A percentile compares a stretch with the other conserved stretches of the same genome.
These are phyloP conservation scores for Flaveria ramosissima DNA, from an alignment of 129 eudicot species.

Conservation along the genomic window DNA sequence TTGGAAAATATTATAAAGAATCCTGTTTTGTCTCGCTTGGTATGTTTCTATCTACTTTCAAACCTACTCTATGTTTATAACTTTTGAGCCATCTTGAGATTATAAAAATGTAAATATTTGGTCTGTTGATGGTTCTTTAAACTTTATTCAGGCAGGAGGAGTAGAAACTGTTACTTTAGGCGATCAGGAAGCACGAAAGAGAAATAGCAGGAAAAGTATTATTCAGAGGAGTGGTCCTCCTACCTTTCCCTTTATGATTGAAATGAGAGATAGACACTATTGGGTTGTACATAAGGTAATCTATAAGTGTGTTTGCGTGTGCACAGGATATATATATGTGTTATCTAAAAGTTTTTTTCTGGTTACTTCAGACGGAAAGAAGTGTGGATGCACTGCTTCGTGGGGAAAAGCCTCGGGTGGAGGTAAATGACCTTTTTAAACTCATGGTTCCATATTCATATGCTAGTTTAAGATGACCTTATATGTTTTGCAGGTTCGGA, in stretches of 20 bases:
- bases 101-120: not conserved
- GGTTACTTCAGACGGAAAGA: conserved; percentile 50
- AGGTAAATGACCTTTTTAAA: conserved; percentile 51
- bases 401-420: conserved; percentile 71
- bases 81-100: not conserved
- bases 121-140: conserved; percentile 2
- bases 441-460: not conserved
- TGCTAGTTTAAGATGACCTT: not conserved
- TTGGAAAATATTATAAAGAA: conserved; percentile 62
- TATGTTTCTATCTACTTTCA: conserved; percentile 31
- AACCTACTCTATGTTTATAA: not conserved
- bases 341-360: not conserved
- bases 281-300: conserved; percentile 78
- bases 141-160: conserved; percentile 64
- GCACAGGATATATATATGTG: too few species aligned
- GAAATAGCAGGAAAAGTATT: conserved; percentile 59
- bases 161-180: conserved; percentile 60
- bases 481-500: conserved; percentile 58
- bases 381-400: conserved; percentile 76
- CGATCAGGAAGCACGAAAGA: conserved; percentile 63
- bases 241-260: conserved; percentile 74
- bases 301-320: too few species aligned
- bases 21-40: conserved; percentile 66
- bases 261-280: conserved; percentile 72
- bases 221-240: conserved; percentile 60